Conservation (phyloP, 2,329 filamentous ascomycete species). For the Pseudogymnoascus pannorum region DNA sequence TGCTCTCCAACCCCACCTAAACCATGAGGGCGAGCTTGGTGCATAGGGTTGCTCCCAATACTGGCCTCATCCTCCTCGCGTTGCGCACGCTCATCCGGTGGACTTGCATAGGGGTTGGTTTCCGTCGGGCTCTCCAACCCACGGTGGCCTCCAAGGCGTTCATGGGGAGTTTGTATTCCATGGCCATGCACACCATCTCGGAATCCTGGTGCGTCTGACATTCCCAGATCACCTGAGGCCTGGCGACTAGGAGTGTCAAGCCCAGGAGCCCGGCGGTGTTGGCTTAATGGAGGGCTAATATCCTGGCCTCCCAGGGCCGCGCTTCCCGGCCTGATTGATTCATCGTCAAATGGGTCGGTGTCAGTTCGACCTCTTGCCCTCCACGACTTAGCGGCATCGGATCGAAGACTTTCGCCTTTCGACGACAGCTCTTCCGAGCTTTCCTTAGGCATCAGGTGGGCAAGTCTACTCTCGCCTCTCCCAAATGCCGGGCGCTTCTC, state of each 20-base stretch:
- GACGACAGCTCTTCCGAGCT: slow-evolving; percentile 55
- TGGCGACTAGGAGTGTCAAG: slow-evolving; percentile 37
- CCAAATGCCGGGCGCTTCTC: slow-evolving; percentile 68
- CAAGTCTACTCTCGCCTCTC: slow-evolving; percentile 74
- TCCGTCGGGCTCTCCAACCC: slow-evolving; percentile 71
- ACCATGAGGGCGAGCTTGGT: slow-evolving; percentile 44
- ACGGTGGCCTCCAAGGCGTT: slow-evolving; percentile 48
- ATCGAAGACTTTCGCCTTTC: slow-evolving; percentile 27
- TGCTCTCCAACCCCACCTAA: slow-evolving; percentile 47
- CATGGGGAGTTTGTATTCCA: slow-evolving; percentile 40
- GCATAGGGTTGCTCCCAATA: slow-evolving; percentile 23
- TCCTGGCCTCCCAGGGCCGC: slow-evolving; percentile 73
- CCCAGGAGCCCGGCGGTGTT: slow-evolving; percentile 34
- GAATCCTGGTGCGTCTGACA: slow-evolving; percentile 52
- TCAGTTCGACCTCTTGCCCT: slow-evolving; percentile 58
- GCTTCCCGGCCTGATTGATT: slow-evolving; percentile 57
- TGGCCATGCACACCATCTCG: slow-evolving; percentile 50
- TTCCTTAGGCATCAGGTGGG: slow-evolving; percentile 75
- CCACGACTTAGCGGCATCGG: slow-evolving; percentile 46
- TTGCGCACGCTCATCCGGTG: slow-evolving; percentile 64
- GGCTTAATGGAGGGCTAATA: slow-evolving; percentile 45
- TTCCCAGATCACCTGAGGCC: slow-evolving; percentile 50
- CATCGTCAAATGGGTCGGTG: slow-evolving; percentile 67
- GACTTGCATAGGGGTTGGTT: slow-evolving; percentile 94
- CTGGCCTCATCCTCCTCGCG: slow-evolving; percentile 45